Evolutionary conservation across 371 early-diverging fungal species (phyloP).

Genomic region (Apophysomyces trapeziformis): DNA sequence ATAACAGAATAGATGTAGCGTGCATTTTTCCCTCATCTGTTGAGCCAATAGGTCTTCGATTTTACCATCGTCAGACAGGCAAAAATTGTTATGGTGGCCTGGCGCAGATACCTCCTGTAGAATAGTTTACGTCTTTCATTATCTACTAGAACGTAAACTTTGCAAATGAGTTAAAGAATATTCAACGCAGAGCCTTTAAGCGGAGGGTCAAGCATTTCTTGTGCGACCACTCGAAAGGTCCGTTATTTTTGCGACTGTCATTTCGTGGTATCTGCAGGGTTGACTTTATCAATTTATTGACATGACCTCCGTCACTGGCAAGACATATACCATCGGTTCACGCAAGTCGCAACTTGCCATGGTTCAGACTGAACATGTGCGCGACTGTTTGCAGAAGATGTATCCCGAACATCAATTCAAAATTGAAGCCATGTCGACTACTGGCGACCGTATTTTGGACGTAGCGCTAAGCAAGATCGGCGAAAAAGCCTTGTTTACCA

Average conservation of each 20-base stretch:
- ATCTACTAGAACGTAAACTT: no score
- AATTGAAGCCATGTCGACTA: constrained; percentile 82
- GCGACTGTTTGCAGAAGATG: constrained; percentile 52
- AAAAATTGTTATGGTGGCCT: no score
- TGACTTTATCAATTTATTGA: not conserved
- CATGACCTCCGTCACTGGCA: constrained; percentile 5
- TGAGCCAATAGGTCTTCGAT: no score
- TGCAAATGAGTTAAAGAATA: no score
- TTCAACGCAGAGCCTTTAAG: no score
- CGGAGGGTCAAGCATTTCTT: no score
- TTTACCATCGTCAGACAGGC: no score
- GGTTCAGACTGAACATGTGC: constrained; percentile 82
- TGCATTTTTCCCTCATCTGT: no score
- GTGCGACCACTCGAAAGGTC: no score
- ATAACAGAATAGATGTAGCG: no score
- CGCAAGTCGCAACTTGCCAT: constrained; percentile 93
- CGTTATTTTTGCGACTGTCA: not conserved
- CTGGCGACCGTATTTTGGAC: constrained; percentile 86
- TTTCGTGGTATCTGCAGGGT: not conserved
- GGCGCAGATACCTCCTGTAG: no score
- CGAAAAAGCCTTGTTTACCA: constrained; percentile 92
- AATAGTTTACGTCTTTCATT: no score
- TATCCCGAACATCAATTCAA: constrained; percentile 57
- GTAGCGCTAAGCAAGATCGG: constrained; percentile 92
- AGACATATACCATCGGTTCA: constrained; percentile 62